Percentiles rank a stretch among this genome's conserved stretches.
Evolutionary conservation across 345 rosid genomes (phyloP).

Genomic region (Camelina hispida): DNA sequence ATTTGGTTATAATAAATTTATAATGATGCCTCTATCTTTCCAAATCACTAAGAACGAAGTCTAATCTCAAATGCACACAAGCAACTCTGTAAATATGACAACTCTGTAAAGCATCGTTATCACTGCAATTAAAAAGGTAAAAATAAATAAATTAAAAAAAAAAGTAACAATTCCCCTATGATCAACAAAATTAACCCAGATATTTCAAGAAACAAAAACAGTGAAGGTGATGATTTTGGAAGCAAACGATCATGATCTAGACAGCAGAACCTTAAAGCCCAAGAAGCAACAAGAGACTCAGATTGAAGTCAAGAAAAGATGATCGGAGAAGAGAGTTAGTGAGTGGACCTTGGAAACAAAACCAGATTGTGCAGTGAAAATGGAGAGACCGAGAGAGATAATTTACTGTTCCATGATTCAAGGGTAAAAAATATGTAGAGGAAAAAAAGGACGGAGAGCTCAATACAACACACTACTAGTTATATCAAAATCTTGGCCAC

Average conservation of each 20-base stretch:
- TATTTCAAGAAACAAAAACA: background rate
- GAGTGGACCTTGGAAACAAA: slow-evolving; percentile 44
- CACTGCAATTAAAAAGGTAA: background rate
- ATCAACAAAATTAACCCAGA: slow-evolving; percentile 23
- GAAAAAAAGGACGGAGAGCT: slow-evolving; percentile 35
- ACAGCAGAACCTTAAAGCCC: background rate
- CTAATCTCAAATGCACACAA: background rate
- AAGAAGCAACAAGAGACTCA: slow-evolving; percentile 2
- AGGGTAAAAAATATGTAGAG: slow-evolving; percentile 4
- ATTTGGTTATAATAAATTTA: too few species aligned
- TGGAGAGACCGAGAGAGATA: background rate
- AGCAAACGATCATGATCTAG: slow-evolving; percentile 21
- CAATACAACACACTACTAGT: slow-evolving; percentile 25
- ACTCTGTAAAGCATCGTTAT: background rate
- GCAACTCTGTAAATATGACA: background rate
- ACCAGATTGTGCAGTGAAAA: slow-evolving; percentile 48
- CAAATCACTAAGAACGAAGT: background rate
- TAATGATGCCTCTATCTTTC: background rate
- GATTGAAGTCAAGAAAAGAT: slow-evolving; percentile 4
- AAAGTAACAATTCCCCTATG: slow-evolving; percentile 2
- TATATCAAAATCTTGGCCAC: slow-evolving; percentile 31
- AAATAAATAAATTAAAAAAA: too few species aligned
- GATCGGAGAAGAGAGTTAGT: slow-evolving; percentile 25
- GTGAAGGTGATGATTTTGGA: background rate
- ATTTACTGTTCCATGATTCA: slow-evolving; percentile 19